Base-by-base conservation (phyloP, 2,329 filamentous ascomycete species). In the Fusarium abutilonis region DNA sequence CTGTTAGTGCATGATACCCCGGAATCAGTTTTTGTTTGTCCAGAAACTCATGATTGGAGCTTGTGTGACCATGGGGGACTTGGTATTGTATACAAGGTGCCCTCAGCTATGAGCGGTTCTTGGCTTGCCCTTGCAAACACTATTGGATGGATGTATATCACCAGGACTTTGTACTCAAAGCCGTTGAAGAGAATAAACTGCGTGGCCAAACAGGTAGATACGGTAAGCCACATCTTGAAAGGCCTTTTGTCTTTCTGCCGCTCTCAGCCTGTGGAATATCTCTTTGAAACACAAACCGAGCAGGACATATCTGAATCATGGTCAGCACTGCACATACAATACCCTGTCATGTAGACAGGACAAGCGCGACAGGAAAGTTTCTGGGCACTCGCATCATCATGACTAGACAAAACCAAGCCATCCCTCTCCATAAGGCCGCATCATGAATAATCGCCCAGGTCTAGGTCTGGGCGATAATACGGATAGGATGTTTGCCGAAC, bases 341-440 rank as follows among this genome's bases (percentile, higher is more conserved):
- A 49, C 40, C 50, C 60, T 34, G 50, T 48, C 51, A 51, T 52
- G 21, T 17, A 53, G 38, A 38, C 36, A 42, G 28, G 47, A 51
- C 13, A 49, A 55, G 43, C 29, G 26, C 36, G 52, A 39, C 47
- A 47, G 32, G 23, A 28, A 29, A 38, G 35, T 47, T 62, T 57
- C 59, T 62, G 62, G 60, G 66, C 66, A 56, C 51, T 57, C 64
- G 57, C 43, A 44, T 34, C 28, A 45, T 43, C 28, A 62, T 60
- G 49, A 49, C 50, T 48, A 63, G 43, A 36, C 35, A 44, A 52
- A 49, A 55, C 51, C 61, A 46, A 52, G 35, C 56, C 58, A 53
- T 57, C 57, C 41, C 39, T 35, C 35, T 38, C 60, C 34, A 44
- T 23, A 23, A 2, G 23, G 47, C 52, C 48, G 61, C 41, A 62